Evolutionary conservation across 75 land plant species (phyloP).

Genomic region (Chamaecyparis obtusa): DNA sequence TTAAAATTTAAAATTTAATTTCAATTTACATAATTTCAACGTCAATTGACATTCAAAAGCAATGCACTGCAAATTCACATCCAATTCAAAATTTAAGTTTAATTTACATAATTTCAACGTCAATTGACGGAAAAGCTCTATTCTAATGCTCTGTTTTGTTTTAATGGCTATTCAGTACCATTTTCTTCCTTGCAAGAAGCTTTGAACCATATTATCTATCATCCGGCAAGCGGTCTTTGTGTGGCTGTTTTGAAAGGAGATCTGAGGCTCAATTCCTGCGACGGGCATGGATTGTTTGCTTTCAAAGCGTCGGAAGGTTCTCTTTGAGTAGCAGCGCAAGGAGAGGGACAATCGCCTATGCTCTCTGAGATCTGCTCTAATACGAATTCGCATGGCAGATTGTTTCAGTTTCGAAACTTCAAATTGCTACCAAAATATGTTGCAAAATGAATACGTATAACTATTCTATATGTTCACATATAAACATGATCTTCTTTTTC

Average conservation of each 20-base stretch:
- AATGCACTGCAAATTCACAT: too few relatives aligned
- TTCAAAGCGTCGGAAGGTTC: neutral
- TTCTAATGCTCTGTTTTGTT: neutral
- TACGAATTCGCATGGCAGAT: neutral
- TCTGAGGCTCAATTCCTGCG: neutral
- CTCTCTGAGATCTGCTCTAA: neutral
- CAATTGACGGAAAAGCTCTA: neutral
- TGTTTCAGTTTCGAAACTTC: neutral
- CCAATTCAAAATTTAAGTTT: neutral
- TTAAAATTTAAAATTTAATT: too few relatives aligned
- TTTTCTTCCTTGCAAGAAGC: neutral
- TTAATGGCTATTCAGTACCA: neutral
- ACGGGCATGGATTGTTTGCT: neutral
- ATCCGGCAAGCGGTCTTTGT: conserved; percentile 3
- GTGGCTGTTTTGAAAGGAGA: neutral
- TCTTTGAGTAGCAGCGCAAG: neutral
- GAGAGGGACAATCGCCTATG: neutral
- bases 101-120: neutral
- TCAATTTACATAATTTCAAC: too few relatives aligned
- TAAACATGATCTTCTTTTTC: too few relatives aligned
- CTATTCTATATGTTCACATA: too few relatives aligned
- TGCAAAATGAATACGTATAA: too few relatives aligned
- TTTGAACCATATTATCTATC: neutral
- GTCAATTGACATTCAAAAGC: too few relatives aligned
- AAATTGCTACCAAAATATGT: too few relatives aligned